phyloP scores from a whole-genome alignment of 805 yeast species.

The Jamesozyma gamospora region DNA sequence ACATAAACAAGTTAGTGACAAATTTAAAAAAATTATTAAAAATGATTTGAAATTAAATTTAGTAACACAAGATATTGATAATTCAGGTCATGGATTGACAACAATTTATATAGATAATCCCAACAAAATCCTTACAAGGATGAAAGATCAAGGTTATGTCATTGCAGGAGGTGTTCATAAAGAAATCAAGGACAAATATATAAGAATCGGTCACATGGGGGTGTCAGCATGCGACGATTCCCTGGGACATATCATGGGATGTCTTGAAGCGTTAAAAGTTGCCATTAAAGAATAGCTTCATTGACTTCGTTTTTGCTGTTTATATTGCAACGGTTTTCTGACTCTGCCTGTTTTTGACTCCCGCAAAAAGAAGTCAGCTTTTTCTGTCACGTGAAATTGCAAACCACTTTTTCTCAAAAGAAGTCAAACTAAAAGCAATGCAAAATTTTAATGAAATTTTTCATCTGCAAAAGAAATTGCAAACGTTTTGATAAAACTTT shows the following conservation, averaged over 20 bases:
- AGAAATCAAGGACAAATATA: conserved; percentile 69
- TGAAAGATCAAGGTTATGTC: conserved; percentile 60
- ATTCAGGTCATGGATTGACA: conserved; percentile 78
- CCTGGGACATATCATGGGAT: conserved; percentile 41
- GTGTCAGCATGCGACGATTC: conserved; percentile 51
- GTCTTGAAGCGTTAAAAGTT: not conserved
- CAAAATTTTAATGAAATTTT: too few relatives aligned
- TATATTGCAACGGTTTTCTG: too few relatives aligned
- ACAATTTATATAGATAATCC: conserved; percentile 70
- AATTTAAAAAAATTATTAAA: conserved; percentile 50
- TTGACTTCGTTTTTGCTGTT: too few relatives aligned
- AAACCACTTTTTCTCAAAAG: too few relatives aligned
- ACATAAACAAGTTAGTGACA: conserved; percentile 52
- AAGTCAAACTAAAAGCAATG: too few relatives aligned
- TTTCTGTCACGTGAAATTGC: too few relatives aligned
- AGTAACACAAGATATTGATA: conserved; percentile 35
- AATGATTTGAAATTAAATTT: conserved; percentile 54
- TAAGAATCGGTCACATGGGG: conserved; percentile 97
- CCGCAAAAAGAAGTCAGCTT: too few relatives aligned
- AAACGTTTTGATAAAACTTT: too few relatives aligned
- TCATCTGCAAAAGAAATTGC: too few relatives aligned
- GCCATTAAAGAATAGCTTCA: not conserved
- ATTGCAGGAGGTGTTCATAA: conserved; percentile 87
- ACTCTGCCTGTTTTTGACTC: too few relatives aligned
- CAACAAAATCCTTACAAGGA: conserved; percentile 45